A percentile compares a stretch with the other conserved stretches of the same genome.
phyloP scores from a whole-genome alignment of 352 stramenopile species.

The Phytophthora uliginosa region DNA sequence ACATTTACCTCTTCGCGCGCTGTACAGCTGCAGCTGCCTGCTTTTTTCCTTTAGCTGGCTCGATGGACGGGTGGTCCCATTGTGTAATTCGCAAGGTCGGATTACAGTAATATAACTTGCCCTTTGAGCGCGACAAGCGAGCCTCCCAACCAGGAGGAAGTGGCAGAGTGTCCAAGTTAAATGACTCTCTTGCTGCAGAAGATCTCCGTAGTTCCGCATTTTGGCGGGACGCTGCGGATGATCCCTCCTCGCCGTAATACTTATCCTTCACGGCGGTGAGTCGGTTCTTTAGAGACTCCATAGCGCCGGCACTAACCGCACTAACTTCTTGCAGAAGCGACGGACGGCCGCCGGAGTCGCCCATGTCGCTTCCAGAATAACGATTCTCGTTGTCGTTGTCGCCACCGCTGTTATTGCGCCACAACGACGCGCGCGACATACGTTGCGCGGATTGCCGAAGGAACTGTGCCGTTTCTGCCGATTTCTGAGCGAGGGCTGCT shows the following conservation, averaged over 20 bases:
- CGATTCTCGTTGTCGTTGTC: slow-evolving; percentile 58
- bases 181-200: slow-evolving; percentile 52
- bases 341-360: slow-evolving; percentile 53
- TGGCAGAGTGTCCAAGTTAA: slow-evolving; percentile 78
- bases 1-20: slow-evolving; percentile 41
- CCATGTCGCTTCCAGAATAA: slow-evolving; percentile 58
- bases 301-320: slow-evolving; percentile 61
- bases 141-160: slow-evolving; percentile 85
- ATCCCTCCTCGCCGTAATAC: slow-evolving; percentile 74
- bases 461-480: slow-evolving; percentile 82
- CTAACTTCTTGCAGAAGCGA: slow-evolving; percentile 80
- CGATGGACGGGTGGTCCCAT: slow-evolving; percentile 85
- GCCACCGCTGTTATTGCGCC: slow-evolving; percentile 48
- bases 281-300: slow-evolving; percentile 79
- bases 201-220: slow-evolving; percentile 18
- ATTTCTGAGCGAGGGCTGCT: slow-evolving; percentile 74
- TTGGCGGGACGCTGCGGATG: slow-evolving; percentile 18
- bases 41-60: slow-evolving; percentile 72
- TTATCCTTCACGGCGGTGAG: slow-evolving; percentile 85
- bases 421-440: slow-evolving; percentile 72
- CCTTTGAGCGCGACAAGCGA: slow-evolving; percentile 85
- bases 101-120: slow-evolving; percentile 91
- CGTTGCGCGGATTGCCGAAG: slow-evolving; percentile 77
- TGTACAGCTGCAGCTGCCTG: slow-evolving; percentile 53
- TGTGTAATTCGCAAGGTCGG: slow-evolving; percentile 77